Percentiles rank a stretch among this genome's conserved stretches.
Conservation (phyloP, 2,329 filamentous ascomycete species). For the Eutypa lata region DNA sequence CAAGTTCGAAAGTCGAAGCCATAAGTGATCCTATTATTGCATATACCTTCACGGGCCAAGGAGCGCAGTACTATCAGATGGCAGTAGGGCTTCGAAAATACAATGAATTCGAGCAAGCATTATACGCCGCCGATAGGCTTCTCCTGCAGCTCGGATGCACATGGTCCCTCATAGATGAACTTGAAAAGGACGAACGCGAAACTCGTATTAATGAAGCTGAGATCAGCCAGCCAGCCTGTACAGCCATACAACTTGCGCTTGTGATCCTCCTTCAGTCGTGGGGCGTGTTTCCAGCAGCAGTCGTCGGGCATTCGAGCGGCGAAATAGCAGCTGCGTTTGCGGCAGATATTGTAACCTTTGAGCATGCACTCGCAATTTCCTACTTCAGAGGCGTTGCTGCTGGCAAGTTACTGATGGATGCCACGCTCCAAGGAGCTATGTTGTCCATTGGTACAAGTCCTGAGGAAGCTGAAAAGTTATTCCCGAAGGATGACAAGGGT, state of each 20-base stretch:
- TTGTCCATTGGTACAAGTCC: slow-evolving; percentile 14
- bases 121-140: slow-evolving; percentile 3
- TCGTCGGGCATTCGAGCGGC: slow-evolving; percentile 31
- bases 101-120: background rate
- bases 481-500: slow-evolving; percentile 2
- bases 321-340: slow-evolving; percentile 34
- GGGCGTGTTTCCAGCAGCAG: slow-evolving; percentile 20
- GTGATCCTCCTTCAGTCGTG: slow-evolving; percentile 27
- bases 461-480: slow-evolving; percentile 4
- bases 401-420: slow-evolving; percentile 1
- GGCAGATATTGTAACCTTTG: slow-evolving; percentile 21
- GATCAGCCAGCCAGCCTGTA: slow-evolving; percentile 33
- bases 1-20: slow-evolving; percentile 3
- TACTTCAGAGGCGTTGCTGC: slow-evolving; percentile 23
- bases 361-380: slow-evolving; percentile 20
- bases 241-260: slow-evolving; percentile 35
- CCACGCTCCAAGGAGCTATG: slow-evolving; percentile 16
- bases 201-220: slow-evolving; percentile 23
- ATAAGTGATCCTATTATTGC: slow-evolving; percentile 7
- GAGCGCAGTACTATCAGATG: slow-evolving; percentile 25
- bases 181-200: slow-evolving; percentile 11
- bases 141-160: slow-evolving; percentile 11
- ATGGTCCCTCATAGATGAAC: slow-evolving; percentile 27
- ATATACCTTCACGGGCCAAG: slow-evolving; percentile 33
- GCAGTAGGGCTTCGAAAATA: background rate